Evolutionary conservation across 306 rosid species (phyloP).

Genomic region (Trifolium pratense): DNA sequence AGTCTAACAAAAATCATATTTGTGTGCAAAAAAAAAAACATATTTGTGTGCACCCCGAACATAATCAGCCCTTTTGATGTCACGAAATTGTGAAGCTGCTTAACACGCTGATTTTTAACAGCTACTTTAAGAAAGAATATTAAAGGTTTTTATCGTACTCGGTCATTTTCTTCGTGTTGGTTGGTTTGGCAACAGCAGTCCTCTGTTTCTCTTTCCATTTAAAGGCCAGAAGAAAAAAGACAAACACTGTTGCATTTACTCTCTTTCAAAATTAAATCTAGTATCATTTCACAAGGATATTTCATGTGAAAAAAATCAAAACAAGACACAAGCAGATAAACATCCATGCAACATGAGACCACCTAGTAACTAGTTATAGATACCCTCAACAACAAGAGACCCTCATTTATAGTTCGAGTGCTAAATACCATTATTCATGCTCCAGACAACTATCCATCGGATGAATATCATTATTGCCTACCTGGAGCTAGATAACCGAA

Average conservation of each 20-base stretch:
- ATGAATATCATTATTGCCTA: conserved; percentile 46
- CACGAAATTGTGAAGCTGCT: conserved; percentile 17
- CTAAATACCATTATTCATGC: conserved; percentile 33
- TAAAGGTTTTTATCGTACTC: conserved; percentile 28
- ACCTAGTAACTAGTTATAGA: conserved; percentile 22
- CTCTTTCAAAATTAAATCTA: conserved; percentile 21
- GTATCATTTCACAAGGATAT: conserved; percentile 25
- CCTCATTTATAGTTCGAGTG: conserved; percentile 31
- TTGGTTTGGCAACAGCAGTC: conserved; percentile 1
- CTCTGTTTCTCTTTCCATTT: background rate
- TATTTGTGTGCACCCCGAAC: conserved; percentile 33
- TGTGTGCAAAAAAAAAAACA: conserved; percentile 32
- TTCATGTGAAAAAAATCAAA: conserved; percentile 10
- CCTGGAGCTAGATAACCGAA: conserved; percentile 99
- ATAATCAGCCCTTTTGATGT: background rate
- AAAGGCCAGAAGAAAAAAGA: conserved; percentile 24
- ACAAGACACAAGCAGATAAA: conserved; percentile 23
- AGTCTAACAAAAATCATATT: conserved; percentile 20
- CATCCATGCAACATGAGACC: conserved; percentile 28
- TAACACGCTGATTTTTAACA: conserved; percentile 6
- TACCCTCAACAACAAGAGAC: conserved; percentile 26
- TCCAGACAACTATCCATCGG: conserved; percentile 22
- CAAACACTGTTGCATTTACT: conserved; percentile 2
- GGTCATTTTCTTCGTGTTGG: conserved; percentile 22
- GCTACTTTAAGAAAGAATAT: conserved; percentile 1